Percentiles rank a stretch among this genome's conserved stretches.
These are phyloP conservation scores for Neurospora tetrasperma DNA, from an alignment of 495 filamentous ascomycete genomes.

Conservation along the genomic window DNA sequence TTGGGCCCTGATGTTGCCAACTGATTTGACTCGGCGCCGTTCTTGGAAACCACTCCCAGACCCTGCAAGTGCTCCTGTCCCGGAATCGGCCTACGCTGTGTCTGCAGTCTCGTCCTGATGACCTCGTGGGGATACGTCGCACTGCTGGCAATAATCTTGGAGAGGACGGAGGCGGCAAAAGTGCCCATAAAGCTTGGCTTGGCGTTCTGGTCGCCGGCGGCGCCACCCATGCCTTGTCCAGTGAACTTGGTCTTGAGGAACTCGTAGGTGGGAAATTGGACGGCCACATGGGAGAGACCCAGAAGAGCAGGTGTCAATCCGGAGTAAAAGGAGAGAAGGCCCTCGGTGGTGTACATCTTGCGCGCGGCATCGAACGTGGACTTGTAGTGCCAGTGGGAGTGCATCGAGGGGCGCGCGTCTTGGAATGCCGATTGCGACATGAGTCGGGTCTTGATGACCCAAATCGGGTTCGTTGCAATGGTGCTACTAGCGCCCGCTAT, in stretches of 20 bases:
- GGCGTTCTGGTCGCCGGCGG: slow-evolving; percentile 22
- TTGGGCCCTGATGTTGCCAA: slow-evolving; percentile 35
- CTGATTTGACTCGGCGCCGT: background rate
- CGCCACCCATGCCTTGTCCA: slow-evolving; percentile 69
- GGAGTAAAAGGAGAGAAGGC: slow-evolving; percentile 85
- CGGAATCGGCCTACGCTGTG: slow-evolving; percentile 58
- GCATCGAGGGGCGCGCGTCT: slow-evolving; percentile 35
- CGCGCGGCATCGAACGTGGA: slow-evolving; percentile 79
- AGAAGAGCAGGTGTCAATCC: slow-evolving; percentile 86
- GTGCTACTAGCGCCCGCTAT: slow-evolving; percentile 87
- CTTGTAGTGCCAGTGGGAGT: slow-evolving; percentile 76
- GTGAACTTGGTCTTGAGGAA: slow-evolving; percentile 86
- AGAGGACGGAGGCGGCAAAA: slow-evolving; percentile 79
- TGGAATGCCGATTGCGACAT: slow-evolving; percentile 67
- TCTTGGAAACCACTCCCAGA: slow-evolving; percentile 27
- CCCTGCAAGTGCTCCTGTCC: slow-evolving; percentile 55
- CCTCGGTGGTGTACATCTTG: slow-evolving; percentile 91
- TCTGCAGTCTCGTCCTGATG: slow-evolving; percentile 79
- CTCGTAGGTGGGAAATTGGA: slow-evolving; percentile 96
- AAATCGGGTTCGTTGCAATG: slow-evolving; percentile 95
- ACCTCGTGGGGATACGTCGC: slow-evolving; percentile 98
- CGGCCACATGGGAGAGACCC: slow-evolving; percentile 88
- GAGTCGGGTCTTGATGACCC: slow-evolving; percentile 97
- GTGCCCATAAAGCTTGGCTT: slow-evolving; percentile 53
- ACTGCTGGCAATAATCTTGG: slow-evolving; percentile 88